A percentile compares a stretch with the other conserved stretches of the same genome.
phyloP scores from a whole-genome alignment of 331 rosid genomes.

The Quercus tomentella region DNA sequence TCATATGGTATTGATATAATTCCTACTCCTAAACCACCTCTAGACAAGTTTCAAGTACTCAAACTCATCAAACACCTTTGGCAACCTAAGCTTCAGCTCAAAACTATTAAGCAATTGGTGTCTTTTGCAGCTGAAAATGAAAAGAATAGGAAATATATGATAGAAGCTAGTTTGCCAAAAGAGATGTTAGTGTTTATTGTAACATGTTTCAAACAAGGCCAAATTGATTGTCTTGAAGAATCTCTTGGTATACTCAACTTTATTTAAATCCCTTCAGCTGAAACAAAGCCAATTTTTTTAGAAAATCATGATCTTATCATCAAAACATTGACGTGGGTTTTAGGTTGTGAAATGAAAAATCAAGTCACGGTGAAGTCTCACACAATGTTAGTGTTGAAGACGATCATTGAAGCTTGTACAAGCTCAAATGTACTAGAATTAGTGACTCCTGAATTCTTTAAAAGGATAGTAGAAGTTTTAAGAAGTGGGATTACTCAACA shows the following conservation, averaged over 20 bases:
- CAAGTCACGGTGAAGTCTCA: slow-evolving; percentile 31
- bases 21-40: slow-evolving; percentile 35
- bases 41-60: slow-evolving; percentile 21
- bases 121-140: slow-evolving; percentile 23
- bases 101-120: slow-evolving; percentile 11
- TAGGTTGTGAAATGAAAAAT: slow-evolving; percentile 14
- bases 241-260: slow-evolving; percentile 50
- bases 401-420: slow-evolving; percentile 18
- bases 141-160: slow-evolving; percentile 26
- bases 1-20: slow-evolving; percentile 16
- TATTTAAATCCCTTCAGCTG: slow-evolving; percentile 28
- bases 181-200: slow-evolving; percentile 38
- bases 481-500: slow-evolving; percentile 3
- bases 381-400: slow-evolving; percentile 31
- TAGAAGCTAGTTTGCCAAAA: slow-evolving; percentile 28
- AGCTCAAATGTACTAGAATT: slow-evolving; percentile 1
- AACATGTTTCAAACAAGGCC: neutral
- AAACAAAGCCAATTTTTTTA: neutral
- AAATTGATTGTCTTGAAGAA: slow-evolving; percentile 45
- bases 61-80: slow-evolving; percentile 20
- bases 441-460: slow-evolving; percentile 25
- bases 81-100: neutral
- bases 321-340: slow-evolving; percentile 50
- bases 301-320: slow-evolving; percentile 32
- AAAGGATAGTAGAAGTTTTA: neutral